Conservation (phyloP, 2,329 filamentous ascomycete genomes). For the Cercospora sesami region DNA sequence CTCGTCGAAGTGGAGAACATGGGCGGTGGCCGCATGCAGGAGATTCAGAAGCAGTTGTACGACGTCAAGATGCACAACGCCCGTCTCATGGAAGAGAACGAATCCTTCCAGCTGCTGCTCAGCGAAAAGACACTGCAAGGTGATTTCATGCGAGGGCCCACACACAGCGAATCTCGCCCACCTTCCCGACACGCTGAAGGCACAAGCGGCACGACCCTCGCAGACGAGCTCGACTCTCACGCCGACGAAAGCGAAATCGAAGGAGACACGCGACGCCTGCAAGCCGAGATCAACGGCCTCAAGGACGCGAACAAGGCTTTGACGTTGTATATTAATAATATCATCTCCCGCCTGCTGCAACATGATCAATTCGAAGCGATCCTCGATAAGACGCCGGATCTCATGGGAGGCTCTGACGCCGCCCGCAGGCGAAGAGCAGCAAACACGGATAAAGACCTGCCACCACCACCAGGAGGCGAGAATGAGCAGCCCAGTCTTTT, state of each 20-base stretch:
- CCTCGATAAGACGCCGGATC: constrained; percentile 73
- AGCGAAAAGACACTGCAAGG: constrained; percentile 95
- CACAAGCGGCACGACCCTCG: constrained; percentile 59
- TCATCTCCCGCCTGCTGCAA: constrained; percentile 90
- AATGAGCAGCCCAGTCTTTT: constrained; percentile 53
- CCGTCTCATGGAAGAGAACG: constrained; percentile 95
- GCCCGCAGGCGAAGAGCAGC: constrained; percentile 26
- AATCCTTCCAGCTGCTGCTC: constrained; percentile 92
- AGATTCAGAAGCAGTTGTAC: constrained; percentile 86
- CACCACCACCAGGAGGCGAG: constrained; percentile 64
- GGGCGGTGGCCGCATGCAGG: constrained; percentile 80
- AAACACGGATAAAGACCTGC: constrained; percentile 78
- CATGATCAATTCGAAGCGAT: constrained; percentile 95
- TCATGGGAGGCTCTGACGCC: constrained; percentile 50
- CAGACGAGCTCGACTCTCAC: constrained; percentile 79
- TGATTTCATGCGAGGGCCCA: constrained; percentile 55
- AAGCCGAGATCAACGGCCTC: constrained; percentile 73
- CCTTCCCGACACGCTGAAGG: constrained; percentile 39
- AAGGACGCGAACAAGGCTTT: constrained; percentile 97
- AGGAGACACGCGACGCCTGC: constrained; percentile 66
- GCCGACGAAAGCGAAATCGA: constrained; percentile 56
- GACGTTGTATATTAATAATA: constrained; percentile 97
- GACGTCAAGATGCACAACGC: constrained; percentile 96
- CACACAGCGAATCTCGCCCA: constrained; percentile 56
- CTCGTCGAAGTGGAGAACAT: constrained; percentile 91